Evolutionary conservation across 257 asterid species (phyloP).

Genomic region (Mentha longifolia): DNA sequence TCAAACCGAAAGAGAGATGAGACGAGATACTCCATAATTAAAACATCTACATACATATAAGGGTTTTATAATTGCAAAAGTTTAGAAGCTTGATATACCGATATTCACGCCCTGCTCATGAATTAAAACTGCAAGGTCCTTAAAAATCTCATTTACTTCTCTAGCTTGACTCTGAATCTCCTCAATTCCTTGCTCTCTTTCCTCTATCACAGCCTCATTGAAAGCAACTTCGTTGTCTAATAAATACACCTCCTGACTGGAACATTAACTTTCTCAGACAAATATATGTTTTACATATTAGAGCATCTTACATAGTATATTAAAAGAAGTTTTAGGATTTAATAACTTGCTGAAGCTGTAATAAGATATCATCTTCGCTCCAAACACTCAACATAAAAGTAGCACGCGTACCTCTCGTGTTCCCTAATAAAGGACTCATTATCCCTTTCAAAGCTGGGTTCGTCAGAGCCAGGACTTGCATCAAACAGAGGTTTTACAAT

Average conservation of each 20-base stretch:
- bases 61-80: slow-evolving; percentile 18
- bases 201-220: slow-evolving; percentile 40
- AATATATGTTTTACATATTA: slow-evolving; percentile 4
- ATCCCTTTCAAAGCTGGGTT: slow-evolving; percentile 3
- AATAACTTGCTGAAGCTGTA: neutral
- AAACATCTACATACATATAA: neutral
- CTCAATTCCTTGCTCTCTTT: slow-evolving; percentile 37
- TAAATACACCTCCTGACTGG: slow-evolving; percentile 27
- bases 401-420: slow-evolving; percentile 14
- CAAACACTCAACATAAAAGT: too few relatives aligned
- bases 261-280: neutral
- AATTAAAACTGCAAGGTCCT: slow-evolving; percentile 37
- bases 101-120: slow-evolving; percentile 31
- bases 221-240: slow-evolving; percentile 38
- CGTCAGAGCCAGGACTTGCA: slow-evolving; percentile 25
- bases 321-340: neutral
- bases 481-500: slow-evolving; percentile 2
- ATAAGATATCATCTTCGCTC: neutral
- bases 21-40: neutral
- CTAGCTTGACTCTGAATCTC: slow-evolving; percentile 33
- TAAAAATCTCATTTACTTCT: slow-evolving; percentile 36
- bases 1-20: neutral
- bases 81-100: slow-evolving; percentile 21
- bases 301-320: neutral
- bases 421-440: slow-evolving; percentile 26